These are phyloP conservation scores for Diaporthe citriasiana DNA, from an alignment of 2,329 filamentous ascomycete species.

Conservation along the genomic window DNA sequence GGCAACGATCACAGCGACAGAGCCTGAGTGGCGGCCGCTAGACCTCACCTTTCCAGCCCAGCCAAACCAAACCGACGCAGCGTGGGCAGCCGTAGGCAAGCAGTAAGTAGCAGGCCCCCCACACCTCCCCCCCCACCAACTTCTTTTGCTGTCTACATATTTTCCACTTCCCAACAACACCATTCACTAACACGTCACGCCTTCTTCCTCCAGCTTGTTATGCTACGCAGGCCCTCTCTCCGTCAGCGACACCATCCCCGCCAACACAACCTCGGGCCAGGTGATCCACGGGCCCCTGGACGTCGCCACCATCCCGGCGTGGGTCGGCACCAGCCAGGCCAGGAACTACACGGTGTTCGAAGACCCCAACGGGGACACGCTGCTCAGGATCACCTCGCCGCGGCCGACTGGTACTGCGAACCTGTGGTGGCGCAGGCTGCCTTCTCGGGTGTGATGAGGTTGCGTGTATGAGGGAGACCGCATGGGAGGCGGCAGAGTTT, in stretches of 20 bases:
- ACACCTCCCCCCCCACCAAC: no score
- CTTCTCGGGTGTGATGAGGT: not conserved
- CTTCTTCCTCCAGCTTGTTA: not conserved
- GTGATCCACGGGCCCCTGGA: constrained; percentile 49
- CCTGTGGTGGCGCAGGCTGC: constrained; percentile 17
- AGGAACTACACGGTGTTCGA: constrained; percentile 46
- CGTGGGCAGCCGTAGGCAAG: constrained; percentile 48
- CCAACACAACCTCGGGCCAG: constrained; percentile 43
- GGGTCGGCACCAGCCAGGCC: constrained; percentile 45
- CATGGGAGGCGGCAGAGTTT: not conserved
- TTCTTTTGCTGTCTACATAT: not conserved
- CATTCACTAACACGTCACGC: not conserved
- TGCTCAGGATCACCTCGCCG: constrained; percentile 31
- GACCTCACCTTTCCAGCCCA: constrained; percentile 45
- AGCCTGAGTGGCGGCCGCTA: constrained; percentile 46
- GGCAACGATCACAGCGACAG: constrained; percentile 48
- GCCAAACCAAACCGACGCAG: constrained; percentile 47
- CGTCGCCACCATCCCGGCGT: constrained; percentile 47
- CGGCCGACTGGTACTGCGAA: constrained; percentile 20
- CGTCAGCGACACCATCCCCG: constrained; percentile 46
- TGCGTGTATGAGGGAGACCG: no score
- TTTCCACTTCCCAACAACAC: rapidly evolving
- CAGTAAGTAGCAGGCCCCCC: no score
- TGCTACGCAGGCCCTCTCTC: constrained; percentile 47
- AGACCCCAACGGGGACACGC: constrained; percentile 12